A percentile compares a stretch with the other conserved stretches of the same genome.
These are phyloP conservation scores for Apium graveolens DNA, from an alignment of 129 eudicot species.

Conservation along the genomic window DNA sequence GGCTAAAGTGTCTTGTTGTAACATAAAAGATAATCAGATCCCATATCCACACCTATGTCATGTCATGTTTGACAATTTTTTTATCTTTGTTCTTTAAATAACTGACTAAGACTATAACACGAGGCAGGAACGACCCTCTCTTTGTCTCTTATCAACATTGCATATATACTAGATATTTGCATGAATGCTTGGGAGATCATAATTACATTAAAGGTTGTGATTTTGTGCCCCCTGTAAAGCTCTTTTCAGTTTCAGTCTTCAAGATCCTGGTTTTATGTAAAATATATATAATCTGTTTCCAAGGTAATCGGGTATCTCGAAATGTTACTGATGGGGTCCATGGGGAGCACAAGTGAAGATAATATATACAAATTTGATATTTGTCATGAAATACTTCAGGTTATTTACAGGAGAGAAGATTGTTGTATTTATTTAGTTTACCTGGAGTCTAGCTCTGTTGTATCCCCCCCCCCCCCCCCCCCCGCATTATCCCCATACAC, in stretches of 20 bases:
- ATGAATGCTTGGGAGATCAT: neutral
- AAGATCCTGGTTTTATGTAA: neutral
- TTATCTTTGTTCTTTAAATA: neutral
- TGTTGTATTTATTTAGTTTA: neutral
- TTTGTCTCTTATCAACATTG: neutral
- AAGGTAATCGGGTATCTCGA: neutral
- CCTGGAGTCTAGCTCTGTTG: neutral
- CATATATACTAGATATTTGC: neutral
- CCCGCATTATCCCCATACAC: too few relatives aligned
- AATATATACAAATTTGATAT: neutral
- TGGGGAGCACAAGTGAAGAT: neutral
- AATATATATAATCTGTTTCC: neutral
- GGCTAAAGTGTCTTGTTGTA: neutral
- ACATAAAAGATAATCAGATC: neutral
- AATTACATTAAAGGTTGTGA: neutral
- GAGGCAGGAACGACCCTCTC: neutral
- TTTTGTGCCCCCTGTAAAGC: neutral
- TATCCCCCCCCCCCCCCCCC: neutral
- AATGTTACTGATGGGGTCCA: neutral
- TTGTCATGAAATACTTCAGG: neutral
- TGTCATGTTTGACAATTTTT: neutral
- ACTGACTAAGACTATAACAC: neutral
- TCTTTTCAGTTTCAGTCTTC: neutral
- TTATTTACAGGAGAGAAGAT: neutral
- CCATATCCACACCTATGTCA: neutral